Percentiles rank a stretch among this genome's conserved stretches.
These are phyloP conservation scores for Ceratocystis diversiconidia DNA, from an alignment of 2,329 filamentous ascomycete species.

Conservation along the genomic window DNA sequence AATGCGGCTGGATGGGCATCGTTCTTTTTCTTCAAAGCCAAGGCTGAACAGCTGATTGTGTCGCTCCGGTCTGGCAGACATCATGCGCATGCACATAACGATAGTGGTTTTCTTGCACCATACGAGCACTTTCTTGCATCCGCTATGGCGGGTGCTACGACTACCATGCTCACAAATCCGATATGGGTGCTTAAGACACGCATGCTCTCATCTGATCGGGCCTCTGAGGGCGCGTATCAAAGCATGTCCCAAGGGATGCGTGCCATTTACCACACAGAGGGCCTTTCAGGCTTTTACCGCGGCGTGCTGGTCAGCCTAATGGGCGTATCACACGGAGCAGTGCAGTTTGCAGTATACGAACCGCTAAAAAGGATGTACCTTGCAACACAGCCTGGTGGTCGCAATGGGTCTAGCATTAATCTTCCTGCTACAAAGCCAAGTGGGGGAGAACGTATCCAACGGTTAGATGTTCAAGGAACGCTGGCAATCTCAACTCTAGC, in stretches of 20 bases:
- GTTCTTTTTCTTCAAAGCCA: conserved; percentile 70
- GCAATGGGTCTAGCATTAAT: conserved; percentile 12
- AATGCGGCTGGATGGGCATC: conserved; percentile 83
- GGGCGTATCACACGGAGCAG: conserved; percentile 79
- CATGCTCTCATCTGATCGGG: conserved; percentile 75
- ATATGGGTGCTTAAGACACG: conserved; percentile 98
- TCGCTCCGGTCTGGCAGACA: conserved; percentile 21
- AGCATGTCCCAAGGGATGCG: conserved; percentile 57
- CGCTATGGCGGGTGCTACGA: conserved; percentile 54
- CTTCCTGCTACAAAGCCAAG: conserved; percentile 7
- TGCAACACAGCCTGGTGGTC: conserved; percentile 25
- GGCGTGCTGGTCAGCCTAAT: conserved; percentile 71
- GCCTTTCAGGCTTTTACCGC: conserved; percentile 68
- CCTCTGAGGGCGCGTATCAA: conserved; percentile 63
- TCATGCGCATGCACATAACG: background rate
- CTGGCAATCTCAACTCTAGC: conserved; percentile 65
- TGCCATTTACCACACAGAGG: conserved; percentile 56
- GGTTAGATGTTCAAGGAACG: conserved; percentile 50
- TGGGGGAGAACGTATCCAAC: conserved; percentile 18
- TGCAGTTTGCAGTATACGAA: conserved; percentile 95
- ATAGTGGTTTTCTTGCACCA: conserved; percentile 34
- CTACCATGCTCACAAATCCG: conserved; percentile 76
- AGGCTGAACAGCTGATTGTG: conserved; percentile 36
- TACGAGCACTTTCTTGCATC: conserved; percentile 72
- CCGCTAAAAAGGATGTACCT: conserved; percentile 45